These are phyloP conservation scores for Fragaria nilgerrensis DNA, from an alignment of 306 rosid genomes.

Conservation along the genomic window DNA sequence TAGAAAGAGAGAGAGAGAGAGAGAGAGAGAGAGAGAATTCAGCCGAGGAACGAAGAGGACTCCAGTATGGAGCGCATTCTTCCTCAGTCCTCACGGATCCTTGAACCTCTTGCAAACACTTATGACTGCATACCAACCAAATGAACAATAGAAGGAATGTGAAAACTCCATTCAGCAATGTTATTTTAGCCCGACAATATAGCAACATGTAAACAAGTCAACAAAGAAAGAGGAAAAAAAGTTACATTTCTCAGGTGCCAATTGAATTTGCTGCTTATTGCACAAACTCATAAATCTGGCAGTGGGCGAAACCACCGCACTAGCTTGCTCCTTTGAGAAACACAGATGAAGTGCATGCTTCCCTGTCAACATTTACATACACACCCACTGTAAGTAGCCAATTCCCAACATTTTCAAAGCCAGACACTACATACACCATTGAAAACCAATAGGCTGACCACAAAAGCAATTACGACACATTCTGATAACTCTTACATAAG, in stretches of 20 bases:
- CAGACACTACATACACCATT: too few relatives aligned
- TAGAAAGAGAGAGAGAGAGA: too few relatives aligned
- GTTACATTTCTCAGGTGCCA: conserved; percentile 81
- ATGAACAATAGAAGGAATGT: background rate
- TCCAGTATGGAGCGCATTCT: too few relatives aligned
- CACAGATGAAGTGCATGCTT: conserved; percentile 49
- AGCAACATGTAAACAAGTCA: conserved; percentile 4
- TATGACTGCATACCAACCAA: conserved; percentile 48
- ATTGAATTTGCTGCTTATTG: conserved; percentile 61
- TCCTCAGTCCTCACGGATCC: conserved; percentile 30
- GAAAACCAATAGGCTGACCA: too few relatives aligned
- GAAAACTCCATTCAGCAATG: background rate
- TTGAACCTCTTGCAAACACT: conserved; percentile 76
- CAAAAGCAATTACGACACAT: background rate
- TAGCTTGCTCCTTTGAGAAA: conserved; percentile 58
- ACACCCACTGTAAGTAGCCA: background rate
- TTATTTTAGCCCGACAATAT: background rate
- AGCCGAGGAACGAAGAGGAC: too few relatives aligned
- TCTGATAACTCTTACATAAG: background rate
- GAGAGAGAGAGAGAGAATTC: too few relatives aligned
- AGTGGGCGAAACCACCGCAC: conserved; percentile 37
- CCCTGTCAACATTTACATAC: conserved; percentile 48
- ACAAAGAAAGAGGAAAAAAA: background rate
- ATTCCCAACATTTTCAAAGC: background rate
- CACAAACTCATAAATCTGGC: conserved; percentile 58